Percentiles rank a stretch among this genome's conserved stretches.
These are phyloP conservation scores for Pseudoscleropodium purum DNA, from an alignment of 225 moss, liverwort and hornwort genomes.

Conservation along the genomic window DNA sequence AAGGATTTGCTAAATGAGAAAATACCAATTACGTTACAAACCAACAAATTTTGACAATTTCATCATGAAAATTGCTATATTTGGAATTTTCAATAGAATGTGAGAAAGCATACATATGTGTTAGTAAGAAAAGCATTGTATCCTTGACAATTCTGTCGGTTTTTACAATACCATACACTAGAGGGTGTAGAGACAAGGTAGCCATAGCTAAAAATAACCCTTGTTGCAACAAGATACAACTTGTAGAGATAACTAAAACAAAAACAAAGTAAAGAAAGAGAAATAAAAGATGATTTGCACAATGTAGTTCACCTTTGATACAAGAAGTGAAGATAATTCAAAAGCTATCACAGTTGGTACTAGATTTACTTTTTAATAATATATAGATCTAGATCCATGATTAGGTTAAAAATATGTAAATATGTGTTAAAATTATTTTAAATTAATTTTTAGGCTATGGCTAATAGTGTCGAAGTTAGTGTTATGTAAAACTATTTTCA, in stretches of 20 bases:
- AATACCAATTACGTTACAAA: too few species aligned
- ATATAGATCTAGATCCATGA: accelerated
- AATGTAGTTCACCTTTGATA: neutral
- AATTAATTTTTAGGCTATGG: neutral
- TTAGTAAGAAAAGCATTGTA: accelerated
- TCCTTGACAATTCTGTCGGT: neutral
- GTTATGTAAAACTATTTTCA: neutral
- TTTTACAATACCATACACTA: accelerated
- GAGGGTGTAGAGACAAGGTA: neutral
- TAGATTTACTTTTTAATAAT: neutral
- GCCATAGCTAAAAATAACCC: neutral
- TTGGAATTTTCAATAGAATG: neutral
- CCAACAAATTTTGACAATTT: neutral
- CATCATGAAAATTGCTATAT: neutral
- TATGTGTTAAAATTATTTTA: neutral
- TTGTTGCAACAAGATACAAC: neutral
- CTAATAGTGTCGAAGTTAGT: neutral
- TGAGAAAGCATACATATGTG: too few species aligned
- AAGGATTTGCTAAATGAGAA: neutral
- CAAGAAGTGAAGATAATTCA: neutral
- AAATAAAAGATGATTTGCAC: neutral
- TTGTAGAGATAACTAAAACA: neutral
- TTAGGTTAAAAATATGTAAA: too few species aligned
- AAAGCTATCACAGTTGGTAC: neutral
- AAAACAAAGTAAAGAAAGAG: accelerated